A percentile compares a stretch with the other conserved stretches of the same genome.
Conservation (phyloP, 441 rosid genomes). For the Codiaeum variegatum region DNA sequence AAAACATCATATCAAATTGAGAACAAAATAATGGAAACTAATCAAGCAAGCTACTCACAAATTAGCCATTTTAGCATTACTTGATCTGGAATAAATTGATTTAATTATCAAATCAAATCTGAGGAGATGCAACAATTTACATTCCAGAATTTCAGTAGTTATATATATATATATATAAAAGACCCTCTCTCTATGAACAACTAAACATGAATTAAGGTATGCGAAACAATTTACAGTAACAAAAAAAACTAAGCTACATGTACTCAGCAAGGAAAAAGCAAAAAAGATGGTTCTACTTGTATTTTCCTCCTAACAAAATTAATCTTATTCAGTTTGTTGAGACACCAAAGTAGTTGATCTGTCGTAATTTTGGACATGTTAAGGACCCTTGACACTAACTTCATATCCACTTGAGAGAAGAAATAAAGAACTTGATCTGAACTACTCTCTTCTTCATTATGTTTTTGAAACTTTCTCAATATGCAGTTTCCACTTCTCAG, state of each 20-base stretch:
- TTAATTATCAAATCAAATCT: no score
- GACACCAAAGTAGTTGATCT: slow-evolving; percentile 78
- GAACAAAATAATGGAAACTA: no score
- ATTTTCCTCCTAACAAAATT: slow-evolving; percentile 59
- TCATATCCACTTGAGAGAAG: slow-evolving; percentile 85
- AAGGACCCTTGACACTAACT: slow-evolving; percentile 71
- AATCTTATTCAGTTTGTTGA: slow-evolving; percentile 51
- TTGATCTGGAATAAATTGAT: no score
- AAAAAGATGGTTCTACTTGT: slow-evolving; percentile 67
- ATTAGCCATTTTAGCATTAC: no score
- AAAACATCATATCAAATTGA: no score
- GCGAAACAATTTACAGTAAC: not conserved
- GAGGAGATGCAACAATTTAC: no score
- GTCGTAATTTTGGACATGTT: slow-evolving; percentile 66
- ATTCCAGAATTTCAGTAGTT: no score
- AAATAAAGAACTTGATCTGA: slow-evolving; percentile 67
- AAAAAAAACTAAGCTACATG: not conserved
- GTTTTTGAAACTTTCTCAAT: slow-evolving; percentile 51
- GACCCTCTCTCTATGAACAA: not conserved
- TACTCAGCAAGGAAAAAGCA: slow-evolving; percentile 66
- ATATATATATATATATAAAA: no score
- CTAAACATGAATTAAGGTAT: not conserved
- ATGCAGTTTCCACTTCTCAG: slow-evolving; percentile 70
- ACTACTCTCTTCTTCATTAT: slow-evolving; percentile 35
- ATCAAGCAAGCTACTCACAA: no score